Conservation (phyloP, 768 basidiomycete species). For the Mycena amicta region DNA sequence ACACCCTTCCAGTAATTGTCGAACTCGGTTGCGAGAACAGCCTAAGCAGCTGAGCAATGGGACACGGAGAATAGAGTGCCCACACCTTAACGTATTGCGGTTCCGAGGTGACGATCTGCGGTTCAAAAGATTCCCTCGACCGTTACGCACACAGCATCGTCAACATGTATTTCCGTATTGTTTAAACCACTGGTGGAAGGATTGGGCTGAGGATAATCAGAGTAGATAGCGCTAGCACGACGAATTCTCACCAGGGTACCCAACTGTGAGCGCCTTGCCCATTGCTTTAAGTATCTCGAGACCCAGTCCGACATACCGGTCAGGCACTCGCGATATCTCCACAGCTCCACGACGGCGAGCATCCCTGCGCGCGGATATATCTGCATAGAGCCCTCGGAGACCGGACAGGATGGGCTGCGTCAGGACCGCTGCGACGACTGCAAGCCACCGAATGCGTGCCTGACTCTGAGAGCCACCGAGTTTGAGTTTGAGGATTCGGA, state of each 20-base stretch:
- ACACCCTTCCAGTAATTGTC: constrained; percentile 15
- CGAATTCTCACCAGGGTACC: constrained; percentile 7
- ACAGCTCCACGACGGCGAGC: neutral
- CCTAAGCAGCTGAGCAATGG: constrained; percentile 19
- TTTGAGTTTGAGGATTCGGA: neutral
- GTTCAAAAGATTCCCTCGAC: neutral
- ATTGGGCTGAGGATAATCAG: neutral
- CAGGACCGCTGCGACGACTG: constrained; percentile 1
- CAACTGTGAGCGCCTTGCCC: neutral
- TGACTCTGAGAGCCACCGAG: too few species aligned
- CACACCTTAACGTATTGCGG: constrained; percentile 46
- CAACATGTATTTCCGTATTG: constrained; percentile 28
- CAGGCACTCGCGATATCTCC: constrained; percentile 4
- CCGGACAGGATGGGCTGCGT: constrained; percentile 3
- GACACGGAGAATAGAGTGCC: too few species aligned
- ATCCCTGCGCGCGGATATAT: neutral
- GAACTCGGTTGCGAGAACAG: constrained; percentile 27
- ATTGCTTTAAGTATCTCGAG: neutral
- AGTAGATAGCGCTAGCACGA: neutral
- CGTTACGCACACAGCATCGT: constrained; percentile 29
- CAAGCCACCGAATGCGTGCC: constrained; percentile 1
- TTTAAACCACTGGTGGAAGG: constrained; percentile 1
- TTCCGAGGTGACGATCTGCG: constrained; percentile 41
- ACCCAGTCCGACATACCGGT: constrained; percentile 5
- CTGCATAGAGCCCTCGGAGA: neutral